Conservation (phyloP, 441 rosid genomes). For the Kokia cookei region DNA sequence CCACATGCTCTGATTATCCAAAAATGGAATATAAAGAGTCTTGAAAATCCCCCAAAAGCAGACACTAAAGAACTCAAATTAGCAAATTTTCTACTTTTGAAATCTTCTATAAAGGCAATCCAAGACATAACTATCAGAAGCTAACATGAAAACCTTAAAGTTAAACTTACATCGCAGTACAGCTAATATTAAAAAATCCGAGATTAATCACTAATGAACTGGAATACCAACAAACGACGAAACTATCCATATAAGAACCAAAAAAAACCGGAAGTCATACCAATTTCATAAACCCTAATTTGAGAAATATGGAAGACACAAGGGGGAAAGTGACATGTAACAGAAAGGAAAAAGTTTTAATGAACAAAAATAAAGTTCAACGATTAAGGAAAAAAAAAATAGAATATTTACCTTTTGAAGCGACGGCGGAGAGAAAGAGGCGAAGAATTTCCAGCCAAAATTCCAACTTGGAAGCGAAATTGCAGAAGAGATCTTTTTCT, state of each 20-base stretch:
- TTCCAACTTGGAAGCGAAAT: neutral
- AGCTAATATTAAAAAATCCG: neutral
- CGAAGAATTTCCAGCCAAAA: neutral
- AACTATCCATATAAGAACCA: neutral
- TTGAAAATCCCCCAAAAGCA: neutral
- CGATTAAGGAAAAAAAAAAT: neutral
- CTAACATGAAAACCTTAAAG: neutral
- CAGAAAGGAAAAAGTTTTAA: neutral
- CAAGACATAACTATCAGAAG: neutral
- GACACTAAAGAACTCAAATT: neutral
- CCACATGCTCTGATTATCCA: neutral
- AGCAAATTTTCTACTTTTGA: neutral
- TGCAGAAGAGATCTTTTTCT: neutral
- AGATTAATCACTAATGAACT: neutral
- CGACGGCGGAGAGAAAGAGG: neutral
- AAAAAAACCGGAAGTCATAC: neutral
- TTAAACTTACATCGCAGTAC: neutral
- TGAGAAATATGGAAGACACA: neutral
- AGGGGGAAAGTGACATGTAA: neutral
- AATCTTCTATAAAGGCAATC: neutral
- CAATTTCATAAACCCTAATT: conserved; percentile 27
- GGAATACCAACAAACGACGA: neutral
- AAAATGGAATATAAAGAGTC: neutral
- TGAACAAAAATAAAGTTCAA: neutral
- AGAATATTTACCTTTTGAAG: neutral